Evolutionary conservation across 225 moss, liverwort and hornwort genomes (phyloP).

Genomic region (Pleurozium schreberi): DNA sequence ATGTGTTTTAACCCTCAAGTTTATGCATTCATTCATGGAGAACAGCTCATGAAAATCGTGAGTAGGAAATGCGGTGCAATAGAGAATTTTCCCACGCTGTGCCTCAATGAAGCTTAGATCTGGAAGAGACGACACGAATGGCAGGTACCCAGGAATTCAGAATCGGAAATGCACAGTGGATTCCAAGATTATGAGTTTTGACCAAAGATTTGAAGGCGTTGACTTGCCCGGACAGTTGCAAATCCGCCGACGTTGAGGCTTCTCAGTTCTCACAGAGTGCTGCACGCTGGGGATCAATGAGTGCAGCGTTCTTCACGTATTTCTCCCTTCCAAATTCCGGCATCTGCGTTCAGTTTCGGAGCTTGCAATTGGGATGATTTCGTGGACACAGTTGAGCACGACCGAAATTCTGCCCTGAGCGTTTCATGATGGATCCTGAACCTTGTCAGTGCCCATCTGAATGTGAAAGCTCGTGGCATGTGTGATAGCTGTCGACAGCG

Average conservation of each 20-base stretch:
- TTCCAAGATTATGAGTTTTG: not conserved
- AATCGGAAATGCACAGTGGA: not conserved
- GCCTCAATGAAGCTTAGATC: not conserved
- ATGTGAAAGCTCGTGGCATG: not conserved
- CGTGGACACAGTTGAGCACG: not conserved
- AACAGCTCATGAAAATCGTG: not conserved
- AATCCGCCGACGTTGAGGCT: not conserved
- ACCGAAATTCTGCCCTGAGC: not conserved
- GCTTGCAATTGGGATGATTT: not conserved
- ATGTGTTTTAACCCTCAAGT: not conserved
- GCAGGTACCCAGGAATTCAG: not conserved
- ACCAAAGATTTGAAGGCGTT: not conserved
- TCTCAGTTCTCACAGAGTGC: too few species aligned
- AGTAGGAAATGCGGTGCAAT: not conserved
- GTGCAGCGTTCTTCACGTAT: not conserved
- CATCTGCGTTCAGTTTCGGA: not conserved
- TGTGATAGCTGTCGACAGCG: too few species aligned
- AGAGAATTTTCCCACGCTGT: not conserved
- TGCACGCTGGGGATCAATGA: too few species aligned
- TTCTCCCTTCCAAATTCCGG: not conserved
- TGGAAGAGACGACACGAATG: not conserved
- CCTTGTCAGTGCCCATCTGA: not conserved
- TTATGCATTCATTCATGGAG: not conserved
- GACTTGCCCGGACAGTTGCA: not conserved
- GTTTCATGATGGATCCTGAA: not conserved